Percentiles rank a stretch among this genome's conserved stretches.
Evolutionary conservation across 805 yeast genomes (phyloP).

Genomic region (Sugiyamaella qingdaonensis): DNA sequence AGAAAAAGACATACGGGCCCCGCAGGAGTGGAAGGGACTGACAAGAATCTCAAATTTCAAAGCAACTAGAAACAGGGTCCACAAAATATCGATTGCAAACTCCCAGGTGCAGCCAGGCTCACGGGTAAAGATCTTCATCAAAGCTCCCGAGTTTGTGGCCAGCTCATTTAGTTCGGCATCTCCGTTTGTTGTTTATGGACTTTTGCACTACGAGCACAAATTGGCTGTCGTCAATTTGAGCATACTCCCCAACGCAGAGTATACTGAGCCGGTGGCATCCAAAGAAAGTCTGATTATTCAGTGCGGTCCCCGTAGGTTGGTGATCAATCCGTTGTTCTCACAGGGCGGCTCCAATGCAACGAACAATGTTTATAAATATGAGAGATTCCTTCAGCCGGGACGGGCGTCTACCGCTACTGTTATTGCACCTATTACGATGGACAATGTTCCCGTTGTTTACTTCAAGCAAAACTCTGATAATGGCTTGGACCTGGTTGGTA

Average conservation of each 20-base stretch:
- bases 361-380: constrained; percentile 83
- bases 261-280: constrained; percentile 79
- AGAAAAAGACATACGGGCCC: constrained; percentile 72
- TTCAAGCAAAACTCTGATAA: constrained; percentile 51
- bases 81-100: constrained; percentile 50
- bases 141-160: constrained; percentile 47
- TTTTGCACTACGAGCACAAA: constrained; percentile 83
- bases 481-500: constrained; percentile 61
- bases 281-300: constrained; percentile 78
- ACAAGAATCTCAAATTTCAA: constrained; percentile 71
- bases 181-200: constrained; percentile 66
- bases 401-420: constrained; percentile 73
- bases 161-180: constrained; percentile 46
- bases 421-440: constrained; percentile 81
- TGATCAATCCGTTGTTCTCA: constrained; percentile 77
- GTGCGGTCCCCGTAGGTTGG: constrained; percentile 87
- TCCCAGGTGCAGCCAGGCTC: constrained; percentile 59
- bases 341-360: constrained; percentile 64
- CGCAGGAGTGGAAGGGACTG: constrained; percentile 72
- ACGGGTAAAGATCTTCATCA: constrained; percentile 54
- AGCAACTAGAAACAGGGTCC: constrained; percentile 64
- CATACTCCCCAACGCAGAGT: constrained; percentile 84
- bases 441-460: constrained; percentile 73
- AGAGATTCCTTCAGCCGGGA: constrained; percentile 79
- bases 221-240: constrained; percentile 77